Conservation (phyloP, 1,284 basidiomycete species). For the Paramarasmius palmivorus region DNA sequence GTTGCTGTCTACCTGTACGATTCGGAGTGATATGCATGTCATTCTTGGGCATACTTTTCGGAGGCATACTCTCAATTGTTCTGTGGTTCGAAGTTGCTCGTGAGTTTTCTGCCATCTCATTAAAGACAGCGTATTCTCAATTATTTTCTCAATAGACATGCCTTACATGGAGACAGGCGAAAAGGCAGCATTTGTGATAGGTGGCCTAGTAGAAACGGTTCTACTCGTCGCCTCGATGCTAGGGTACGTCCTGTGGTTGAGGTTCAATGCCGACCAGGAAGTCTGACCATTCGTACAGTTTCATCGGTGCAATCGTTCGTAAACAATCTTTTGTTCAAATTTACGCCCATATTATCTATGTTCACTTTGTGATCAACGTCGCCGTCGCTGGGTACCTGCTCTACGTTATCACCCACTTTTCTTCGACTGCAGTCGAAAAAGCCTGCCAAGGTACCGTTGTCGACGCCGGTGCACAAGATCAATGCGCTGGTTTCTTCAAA, state of each 20-base stretch:
- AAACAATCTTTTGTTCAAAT: conserved; percentile 59
- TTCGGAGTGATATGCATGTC: conserved; percentile 58
- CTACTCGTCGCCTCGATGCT: conserved; percentile 52
- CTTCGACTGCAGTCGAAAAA: conserved; percentile 39
- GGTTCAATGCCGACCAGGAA: background rate
- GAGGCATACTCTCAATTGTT: conserved; percentile 49
- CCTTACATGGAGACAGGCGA: conserved; percentile 37
- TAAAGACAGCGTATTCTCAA: background rate
- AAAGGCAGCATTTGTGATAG: conserved; percentile 44
- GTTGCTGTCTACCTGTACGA: conserved; percentile 66
- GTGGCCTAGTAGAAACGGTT: conserved; percentile 50
- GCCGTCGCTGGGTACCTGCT: conserved; percentile 53
- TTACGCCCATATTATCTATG: conserved; percentile 57
- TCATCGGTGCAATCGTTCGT: conserved; percentile 58
- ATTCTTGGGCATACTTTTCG: conserved; percentile 49
- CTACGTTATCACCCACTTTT: conserved; percentile 45
- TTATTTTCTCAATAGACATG: conserved; percentile 23
- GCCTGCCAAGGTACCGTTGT: conserved; percentile 48
- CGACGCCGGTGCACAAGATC: conserved; percentile 38
- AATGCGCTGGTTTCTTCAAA: conserved; percentile 44
- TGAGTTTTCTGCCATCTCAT: conserved; percentile 30
- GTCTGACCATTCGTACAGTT: conserved; percentile 31
- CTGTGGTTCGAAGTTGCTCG: conserved; percentile 61
- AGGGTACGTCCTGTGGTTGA: conserved; percentile 40
- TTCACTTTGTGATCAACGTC: conserved; percentile 59